A percentile compares a stretch with the other conserved stretches of the same genome.
Conservation (phyloP, 192 early-diverging fungal genomes). For the Backusella luteola region DNA sequence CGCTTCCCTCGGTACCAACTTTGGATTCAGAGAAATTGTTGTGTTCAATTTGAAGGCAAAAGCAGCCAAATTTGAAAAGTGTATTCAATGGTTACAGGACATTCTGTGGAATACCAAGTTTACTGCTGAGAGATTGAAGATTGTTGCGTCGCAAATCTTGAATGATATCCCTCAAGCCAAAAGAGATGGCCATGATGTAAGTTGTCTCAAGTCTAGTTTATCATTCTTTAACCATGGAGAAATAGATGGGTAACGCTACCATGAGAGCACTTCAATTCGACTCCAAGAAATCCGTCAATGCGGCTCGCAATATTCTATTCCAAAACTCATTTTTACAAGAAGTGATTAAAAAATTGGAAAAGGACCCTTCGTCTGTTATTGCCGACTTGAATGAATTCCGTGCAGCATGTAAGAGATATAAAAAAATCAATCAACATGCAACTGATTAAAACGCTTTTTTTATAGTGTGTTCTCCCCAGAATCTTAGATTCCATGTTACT, state of each 20-base stretch:
- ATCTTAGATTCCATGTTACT: slow-evolving; percentile 52
- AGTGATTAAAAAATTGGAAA: slow-evolving; percentile 42
- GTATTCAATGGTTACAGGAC: slow-evolving; percentile 51
- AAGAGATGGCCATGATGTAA: slow-evolving; percentile 54
- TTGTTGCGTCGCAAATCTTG: slow-evolving; percentile 47
- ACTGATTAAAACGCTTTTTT: no score
- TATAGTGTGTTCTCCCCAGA: slow-evolving; percentile 46
- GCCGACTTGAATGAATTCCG: slow-evolving; percentile 46
- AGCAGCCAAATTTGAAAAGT: slow-evolving; percentile 49
- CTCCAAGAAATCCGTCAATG: slow-evolving; percentile 44
- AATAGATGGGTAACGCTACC: slow-evolving; percentile 44
- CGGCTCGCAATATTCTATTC: slow-evolving; percentile 41
- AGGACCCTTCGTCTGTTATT: slow-evolving; percentile 42
- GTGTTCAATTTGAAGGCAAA: slow-evolving; percentile 36
- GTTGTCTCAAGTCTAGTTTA: background rate
- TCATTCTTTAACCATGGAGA: no score
- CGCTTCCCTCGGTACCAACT: slow-evolving; percentile 37
- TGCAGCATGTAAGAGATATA: slow-evolving; percentile 36
- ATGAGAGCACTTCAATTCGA: slow-evolving; percentile 45
- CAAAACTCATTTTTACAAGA: slow-evolving; percentile 51
- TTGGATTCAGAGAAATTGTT: slow-evolving; percentile 39
- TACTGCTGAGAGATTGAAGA: slow-evolving; percentile 53
- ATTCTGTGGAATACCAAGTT: slow-evolving; percentile 57
- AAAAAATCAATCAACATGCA: no score
- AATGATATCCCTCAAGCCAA: slow-evolving; percentile 58